These are phyloP conservation scores for Eimeria brunetti DNA, from an alignment of 169 alveolate genomes.

Conservation along the genomic window DNA sequence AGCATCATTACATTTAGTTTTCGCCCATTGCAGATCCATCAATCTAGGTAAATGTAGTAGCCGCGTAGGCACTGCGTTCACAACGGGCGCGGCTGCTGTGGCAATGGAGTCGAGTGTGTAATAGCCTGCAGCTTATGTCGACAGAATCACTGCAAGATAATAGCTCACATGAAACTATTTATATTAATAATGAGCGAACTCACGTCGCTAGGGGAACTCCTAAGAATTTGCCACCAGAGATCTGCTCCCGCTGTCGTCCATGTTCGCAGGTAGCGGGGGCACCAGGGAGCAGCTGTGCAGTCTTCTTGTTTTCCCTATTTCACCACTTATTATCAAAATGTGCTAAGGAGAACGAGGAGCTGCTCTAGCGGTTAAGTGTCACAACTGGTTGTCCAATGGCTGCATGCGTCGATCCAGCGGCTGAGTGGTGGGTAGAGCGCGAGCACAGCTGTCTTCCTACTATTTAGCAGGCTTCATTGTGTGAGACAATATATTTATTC, in stretches of 20 bases:
- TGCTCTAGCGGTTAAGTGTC: background rate
- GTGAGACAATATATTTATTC: background rate
- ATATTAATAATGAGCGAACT: background rate
- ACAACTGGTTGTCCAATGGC: background rate
- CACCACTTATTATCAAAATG: background rate
- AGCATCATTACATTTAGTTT: background rate
- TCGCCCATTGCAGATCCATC: background rate
- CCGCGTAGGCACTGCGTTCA: background rate
- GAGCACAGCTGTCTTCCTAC: background rate
- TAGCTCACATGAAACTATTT: background rate
- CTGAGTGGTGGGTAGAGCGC: background rate
- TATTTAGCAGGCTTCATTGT: background rate
- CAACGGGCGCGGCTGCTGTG: background rate
- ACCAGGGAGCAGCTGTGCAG: background rate
- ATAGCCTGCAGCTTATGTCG: background rate
- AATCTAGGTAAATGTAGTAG: background rate
- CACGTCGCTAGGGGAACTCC: background rate
- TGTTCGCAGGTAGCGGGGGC: background rate
- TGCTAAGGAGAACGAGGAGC: background rate
- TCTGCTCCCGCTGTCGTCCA: background rate
- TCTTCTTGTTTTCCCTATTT: background rate
- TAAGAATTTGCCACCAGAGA: background rate
- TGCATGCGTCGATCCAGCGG: constrained; percentile 58
- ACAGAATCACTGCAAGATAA: background rate
- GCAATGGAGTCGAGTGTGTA: constrained; percentile 2